These are phyloP conservation scores for Stephania japonica DNA, from an alignment of 164 flowering plant species.

Conservation along the genomic window DNA sequence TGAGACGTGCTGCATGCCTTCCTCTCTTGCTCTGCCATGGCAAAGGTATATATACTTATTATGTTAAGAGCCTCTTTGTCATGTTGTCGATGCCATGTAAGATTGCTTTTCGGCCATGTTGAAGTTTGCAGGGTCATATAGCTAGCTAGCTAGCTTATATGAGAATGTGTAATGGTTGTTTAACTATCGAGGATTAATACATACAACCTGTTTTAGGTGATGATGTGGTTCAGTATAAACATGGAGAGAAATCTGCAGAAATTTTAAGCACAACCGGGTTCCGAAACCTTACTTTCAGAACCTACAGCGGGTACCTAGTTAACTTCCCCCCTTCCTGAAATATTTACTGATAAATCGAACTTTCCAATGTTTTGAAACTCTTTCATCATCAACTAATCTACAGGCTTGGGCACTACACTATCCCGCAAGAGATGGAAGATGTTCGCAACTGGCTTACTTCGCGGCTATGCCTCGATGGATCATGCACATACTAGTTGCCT, in stretches of 20 bases:
- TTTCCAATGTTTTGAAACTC: neutral
- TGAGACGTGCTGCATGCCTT: slow-evolving; percentile 77
- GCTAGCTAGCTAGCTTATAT: neutral
- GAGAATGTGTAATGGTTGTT: neutral
- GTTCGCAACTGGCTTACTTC: slow-evolving; percentile 70
- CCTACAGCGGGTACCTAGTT: slow-evolving; percentile 56
- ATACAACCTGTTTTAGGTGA: slow-evolving; percentile 35
- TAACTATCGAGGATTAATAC: neutral
- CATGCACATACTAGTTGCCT: slow-evolving; percentile 19
- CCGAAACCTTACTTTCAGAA: slow-evolving; percentile 41
- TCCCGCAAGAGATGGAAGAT: slow-evolving; percentile 90
- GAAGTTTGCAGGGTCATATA: neutral
- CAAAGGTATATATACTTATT: slow-evolving; percentile 37
- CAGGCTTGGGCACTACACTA: slow-evolving; percentile 96
- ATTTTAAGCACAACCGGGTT: slow-evolving; percentile 45
- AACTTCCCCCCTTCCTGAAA: neutral
- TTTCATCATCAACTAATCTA: slow-evolving; percentile 9
- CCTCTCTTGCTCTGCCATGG: slow-evolving; percentile 92
- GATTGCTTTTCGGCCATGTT: neutral
- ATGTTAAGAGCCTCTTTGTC: neutral
- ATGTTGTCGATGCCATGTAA: neutral
- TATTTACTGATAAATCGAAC: neutral
- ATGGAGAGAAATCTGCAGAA: slow-evolving; percentile 55
- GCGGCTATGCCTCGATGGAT: slow-evolving; percentile 66
- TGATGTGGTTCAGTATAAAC: slow-evolving; percentile 53